Evolutionary conservation across 306 rosid genomes (phyloP), one percentile per base, ranked within the genome.

Genomic region (Fagus crenata): DNA sequence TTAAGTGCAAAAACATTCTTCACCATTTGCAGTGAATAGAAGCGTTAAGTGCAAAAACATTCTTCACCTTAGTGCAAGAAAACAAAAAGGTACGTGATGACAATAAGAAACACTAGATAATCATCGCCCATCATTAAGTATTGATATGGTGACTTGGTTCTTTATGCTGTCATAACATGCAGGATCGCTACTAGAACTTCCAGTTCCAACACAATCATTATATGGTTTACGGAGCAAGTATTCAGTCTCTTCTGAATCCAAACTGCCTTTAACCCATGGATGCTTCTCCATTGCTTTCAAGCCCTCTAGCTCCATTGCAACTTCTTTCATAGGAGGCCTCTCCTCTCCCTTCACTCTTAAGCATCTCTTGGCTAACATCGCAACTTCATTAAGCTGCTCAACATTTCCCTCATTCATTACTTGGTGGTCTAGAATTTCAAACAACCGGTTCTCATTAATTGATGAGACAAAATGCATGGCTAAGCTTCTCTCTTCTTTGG

Each of bases 311-410:
- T 82, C 84, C 77, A 76, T 85, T 37, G 79, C 87, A 11, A 87
- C 82, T 72, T 87, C 79, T 74, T 80, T 87, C 89, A 87, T 85
- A 70, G 49, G 71, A 0, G 90, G 90, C 1, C 90, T 81, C 17
- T 82, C 83, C 37, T 87, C 90, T 43, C 88, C 87, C 42, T 15
- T 77, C 0, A 82, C 42, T 37, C 78, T 75, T 71, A 87, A 37
- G 42, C 89, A 87, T 43, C 33, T 58, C 17, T 42, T 58, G 2
- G 85, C 82, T 4, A 85, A 72, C 46, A 71, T n/a, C 0, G 83
- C 71, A 6, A 76, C 86, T 75, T 81, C 83, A 53, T 73, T 76
- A 2, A 85, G 46, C 53, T 60, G 74, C 69, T 81, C 46, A 59
- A 74, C 46, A 13, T 74, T 83, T n/a, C 33, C 84, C 2, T 39